Percentiles rank a stretch among this genome's conserved stretches.
phyloP scores from a whole-genome alignment of 768 basidiomycete species.

The Podaxis rugospora region DNA sequence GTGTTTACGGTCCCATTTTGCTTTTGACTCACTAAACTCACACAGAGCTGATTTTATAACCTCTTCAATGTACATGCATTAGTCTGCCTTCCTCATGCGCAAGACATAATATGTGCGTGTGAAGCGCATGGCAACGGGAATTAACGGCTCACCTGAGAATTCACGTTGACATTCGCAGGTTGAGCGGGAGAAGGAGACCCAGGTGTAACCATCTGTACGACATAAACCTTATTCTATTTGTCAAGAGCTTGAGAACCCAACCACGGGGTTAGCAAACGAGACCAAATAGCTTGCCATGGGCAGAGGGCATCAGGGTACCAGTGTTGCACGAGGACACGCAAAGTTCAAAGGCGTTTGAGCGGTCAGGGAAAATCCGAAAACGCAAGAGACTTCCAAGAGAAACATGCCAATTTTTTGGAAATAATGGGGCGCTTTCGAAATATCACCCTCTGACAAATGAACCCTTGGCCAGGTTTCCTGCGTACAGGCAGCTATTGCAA shows the following conservation, averaged over 20 bases:
- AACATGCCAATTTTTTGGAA: background rate
- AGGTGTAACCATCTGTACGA: background rate
- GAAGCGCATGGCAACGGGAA: background rate
- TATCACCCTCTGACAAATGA: background rate
- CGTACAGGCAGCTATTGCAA: background rate
- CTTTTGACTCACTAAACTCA: no score
- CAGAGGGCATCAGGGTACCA: background rate
- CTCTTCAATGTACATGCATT: background rate
- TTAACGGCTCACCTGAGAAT: background rate
- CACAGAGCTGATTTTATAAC: background rate
- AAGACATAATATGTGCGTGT: background rate
- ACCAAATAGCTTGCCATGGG: conserved; percentile 1
- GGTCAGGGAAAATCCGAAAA: conserved; percentile 2
- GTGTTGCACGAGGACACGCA: background rate
- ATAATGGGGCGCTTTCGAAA: background rate
- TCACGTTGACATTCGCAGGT: conserved; percentile 1
- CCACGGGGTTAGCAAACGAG: background rate
- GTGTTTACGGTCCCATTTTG: no score
- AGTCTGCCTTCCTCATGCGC: background rate
- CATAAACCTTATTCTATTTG: conserved; percentile 9
- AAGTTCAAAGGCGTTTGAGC: conserved; percentile 1
- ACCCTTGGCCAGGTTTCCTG: background rate
- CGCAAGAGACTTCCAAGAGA: background rate
- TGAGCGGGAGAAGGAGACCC: conserved; percentile 1
- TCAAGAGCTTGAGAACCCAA: background rate